Evolutionary conservation across 2,329 filamentous ascomycete genomes (phyloP).

Genomic region (Chaetomium sp.): DNA sequence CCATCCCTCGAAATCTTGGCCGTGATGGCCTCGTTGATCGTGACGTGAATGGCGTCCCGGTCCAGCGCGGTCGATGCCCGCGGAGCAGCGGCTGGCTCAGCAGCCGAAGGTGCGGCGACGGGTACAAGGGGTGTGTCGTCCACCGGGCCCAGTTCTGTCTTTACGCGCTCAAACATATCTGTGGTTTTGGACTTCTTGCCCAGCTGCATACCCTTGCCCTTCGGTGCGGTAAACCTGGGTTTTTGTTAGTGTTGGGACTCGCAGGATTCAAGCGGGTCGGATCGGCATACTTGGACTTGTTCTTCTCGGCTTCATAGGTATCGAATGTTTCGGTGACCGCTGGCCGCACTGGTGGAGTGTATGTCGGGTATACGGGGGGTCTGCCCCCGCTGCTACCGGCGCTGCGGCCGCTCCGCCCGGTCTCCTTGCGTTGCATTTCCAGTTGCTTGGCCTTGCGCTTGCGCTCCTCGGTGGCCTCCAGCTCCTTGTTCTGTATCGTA

Average conservation of each 20-base stretch:
- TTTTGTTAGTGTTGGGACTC: conserved; percentile 6
- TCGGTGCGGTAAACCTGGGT: conserved; percentile 54
- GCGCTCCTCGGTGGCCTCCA: conserved; percentile 95
- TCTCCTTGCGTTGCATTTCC: conserved; percentile 97
- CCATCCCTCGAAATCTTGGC: conserved; percentile 87
- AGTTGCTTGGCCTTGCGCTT: conserved; percentile 98
- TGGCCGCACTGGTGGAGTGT: conserved; percentile 71
- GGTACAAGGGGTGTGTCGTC: conserved; percentile 71
- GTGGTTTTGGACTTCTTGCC: conserved; percentile 98
- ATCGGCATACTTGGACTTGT: conserved; percentile 72
- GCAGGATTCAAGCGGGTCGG: not conserved
- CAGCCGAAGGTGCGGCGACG: conserved; percentile 43
- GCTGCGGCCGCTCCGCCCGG: conserved; percentile 66
- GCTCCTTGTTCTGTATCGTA: conserved; percentile 82
- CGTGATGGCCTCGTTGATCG: conserved; percentile 81
- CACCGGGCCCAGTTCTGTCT: conserved; percentile 78
- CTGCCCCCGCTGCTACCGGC: conserved; percentile 50
- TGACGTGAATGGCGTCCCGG: conserved; percentile 80
- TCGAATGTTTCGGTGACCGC: conserved; percentile 78
- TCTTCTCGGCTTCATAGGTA: conserved; percentile 94
- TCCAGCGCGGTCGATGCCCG: conserved; percentile 63
- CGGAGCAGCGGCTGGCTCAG: conserved; percentile 47
- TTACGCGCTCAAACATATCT: conserved; percentile 94
- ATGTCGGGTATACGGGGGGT: conserved; percentile 79
- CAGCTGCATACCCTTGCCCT: conserved; percentile 97